These are phyloP conservation scores for Drechmeria coniospora DNA, from an alignment of 2,329 filamentous ascomycete genomes.

Conservation along the genomic window DNA sequence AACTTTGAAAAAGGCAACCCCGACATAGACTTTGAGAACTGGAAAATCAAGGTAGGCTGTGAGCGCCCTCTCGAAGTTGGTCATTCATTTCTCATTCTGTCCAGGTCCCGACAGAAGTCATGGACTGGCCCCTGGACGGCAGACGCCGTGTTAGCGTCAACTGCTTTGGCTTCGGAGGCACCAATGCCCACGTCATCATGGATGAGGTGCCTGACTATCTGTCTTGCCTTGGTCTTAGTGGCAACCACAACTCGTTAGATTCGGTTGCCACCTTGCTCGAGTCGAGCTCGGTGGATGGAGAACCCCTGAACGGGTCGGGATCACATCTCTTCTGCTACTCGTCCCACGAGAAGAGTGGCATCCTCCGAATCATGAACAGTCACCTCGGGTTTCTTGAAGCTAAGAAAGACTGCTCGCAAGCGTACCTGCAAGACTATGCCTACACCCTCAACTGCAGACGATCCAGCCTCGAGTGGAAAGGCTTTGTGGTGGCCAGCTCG, in stretches of 20 bases:
- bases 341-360: constrained; percentile 25
- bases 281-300: background rate
- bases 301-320: too few species aligned
- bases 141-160: constrained; percentile 37
- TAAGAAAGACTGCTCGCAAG: background rate
- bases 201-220: constrained; percentile 30
- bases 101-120: constrained; percentile 24
- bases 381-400: constrained; percentile 17
- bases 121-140: constrained; percentile 27
- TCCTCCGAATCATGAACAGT: constrained; percentile 19
- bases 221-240: constrained; percentile 15
- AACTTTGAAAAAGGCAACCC: constrained; percentile 33
- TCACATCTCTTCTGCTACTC: constrained; percentile 28
- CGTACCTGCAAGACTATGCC: constrained; percentile 23
- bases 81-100: constrained; percentile 2
- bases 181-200: constrained; percentile 37
- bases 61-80: background rate
- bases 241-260: constrained; percentile 19
- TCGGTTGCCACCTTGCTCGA: background rate
- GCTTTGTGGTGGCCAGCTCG: constrained; percentile 20
- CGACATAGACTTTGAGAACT: constrained; percentile 27
- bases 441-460: constrained; percentile 31
- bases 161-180: constrained; percentile 43
- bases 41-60: constrained; percentile 27
- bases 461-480: constrained; percentile 27